Evolutionary conservation across 192 early-diverging fungal genomes (phyloP).

Genomic region (Ambispora gerdemannii): DNA sequence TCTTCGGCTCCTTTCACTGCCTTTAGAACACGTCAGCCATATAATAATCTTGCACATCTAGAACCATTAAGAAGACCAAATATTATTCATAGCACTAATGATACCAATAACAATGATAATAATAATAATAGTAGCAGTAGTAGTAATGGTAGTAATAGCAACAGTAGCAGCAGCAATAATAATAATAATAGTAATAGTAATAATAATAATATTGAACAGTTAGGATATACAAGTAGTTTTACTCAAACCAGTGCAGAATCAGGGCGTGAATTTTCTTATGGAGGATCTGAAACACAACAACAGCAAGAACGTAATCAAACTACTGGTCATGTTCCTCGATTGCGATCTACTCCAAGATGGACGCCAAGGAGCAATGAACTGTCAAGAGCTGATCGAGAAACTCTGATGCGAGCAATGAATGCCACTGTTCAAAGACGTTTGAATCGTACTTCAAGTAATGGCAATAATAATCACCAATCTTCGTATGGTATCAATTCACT

Average conservation of each 20-base stretch:
- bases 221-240: conserved; percentile 13
- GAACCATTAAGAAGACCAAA: background rate
- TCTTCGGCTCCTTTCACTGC: background rate
- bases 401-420: background rate
- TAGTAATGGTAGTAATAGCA: background rate
- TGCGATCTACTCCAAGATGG: background rate
- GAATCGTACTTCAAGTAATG: background rate
- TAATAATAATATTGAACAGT: conserved; percentile 1
- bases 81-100: background rate
- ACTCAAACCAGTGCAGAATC: background rate
- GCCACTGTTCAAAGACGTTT: background rate
- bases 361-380: background rate
- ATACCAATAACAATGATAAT: background rate
- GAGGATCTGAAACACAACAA: background rate
- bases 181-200: background rate
- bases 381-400: background rate
- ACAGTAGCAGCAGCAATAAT: background rate
- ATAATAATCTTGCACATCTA: background rate
- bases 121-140: background rate
- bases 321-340: background rate
- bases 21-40: background rate
- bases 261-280: background rate
- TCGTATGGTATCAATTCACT: background rate
- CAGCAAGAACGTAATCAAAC: background rate
- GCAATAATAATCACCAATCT: background rate